Percentiles rank a stretch among this genome's conserved stretches.
Conservation (phyloP, 768 basidiomycete species). For the Leccinum olivaceopallidum region DNA sequence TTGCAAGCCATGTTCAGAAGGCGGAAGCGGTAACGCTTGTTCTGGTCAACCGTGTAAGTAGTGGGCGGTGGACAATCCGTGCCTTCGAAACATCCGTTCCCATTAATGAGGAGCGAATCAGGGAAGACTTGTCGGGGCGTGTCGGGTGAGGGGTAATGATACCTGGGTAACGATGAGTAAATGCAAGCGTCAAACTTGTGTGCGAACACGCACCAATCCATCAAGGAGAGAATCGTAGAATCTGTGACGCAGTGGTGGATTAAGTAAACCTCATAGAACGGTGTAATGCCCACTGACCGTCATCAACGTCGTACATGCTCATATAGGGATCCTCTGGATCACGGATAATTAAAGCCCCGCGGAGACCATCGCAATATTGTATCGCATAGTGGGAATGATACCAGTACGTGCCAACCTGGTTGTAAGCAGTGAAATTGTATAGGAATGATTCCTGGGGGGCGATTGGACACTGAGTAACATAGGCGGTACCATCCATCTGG, state of each 20-base stretch:
- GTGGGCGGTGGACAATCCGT: constrained; percentile 22
- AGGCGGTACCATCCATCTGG: constrained; percentile 34
- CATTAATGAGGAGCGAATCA: constrained; percentile 43
- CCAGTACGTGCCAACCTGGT: constrained; percentile 44
- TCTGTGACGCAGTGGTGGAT: neutral
- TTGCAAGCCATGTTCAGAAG: constrained; percentile 39
- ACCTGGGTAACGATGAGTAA: constrained; percentile 11
- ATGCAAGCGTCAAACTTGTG: neutral
- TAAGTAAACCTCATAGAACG: neutral
- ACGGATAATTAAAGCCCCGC: constrained; percentile 14
- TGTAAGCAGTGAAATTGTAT: constrained; percentile 34
- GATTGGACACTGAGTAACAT: constrained; percentile 45
- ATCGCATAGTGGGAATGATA: constrained; percentile 25
- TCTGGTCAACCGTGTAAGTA: constrained; percentile 34
- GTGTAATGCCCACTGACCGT: constrained; percentile 16
- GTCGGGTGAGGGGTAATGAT: constrained; percentile 15
- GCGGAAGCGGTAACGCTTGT: constrained; percentile 41
- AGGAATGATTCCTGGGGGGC: constrained; percentile 33
- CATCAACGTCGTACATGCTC: constrained; percentile 20
- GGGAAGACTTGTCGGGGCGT: constrained; percentile 13
- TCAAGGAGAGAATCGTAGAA: neutral
- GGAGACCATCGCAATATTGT: constrained; percentile 42
- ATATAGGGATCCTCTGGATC: constrained; percentile 24
- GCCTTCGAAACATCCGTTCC: constrained; percentile 37
- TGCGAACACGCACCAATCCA: neutral